phyloP scores from a whole-genome alignment of 2,329 filamentous ascomycete genomes.

The Cordyceps sp. region DNA sequence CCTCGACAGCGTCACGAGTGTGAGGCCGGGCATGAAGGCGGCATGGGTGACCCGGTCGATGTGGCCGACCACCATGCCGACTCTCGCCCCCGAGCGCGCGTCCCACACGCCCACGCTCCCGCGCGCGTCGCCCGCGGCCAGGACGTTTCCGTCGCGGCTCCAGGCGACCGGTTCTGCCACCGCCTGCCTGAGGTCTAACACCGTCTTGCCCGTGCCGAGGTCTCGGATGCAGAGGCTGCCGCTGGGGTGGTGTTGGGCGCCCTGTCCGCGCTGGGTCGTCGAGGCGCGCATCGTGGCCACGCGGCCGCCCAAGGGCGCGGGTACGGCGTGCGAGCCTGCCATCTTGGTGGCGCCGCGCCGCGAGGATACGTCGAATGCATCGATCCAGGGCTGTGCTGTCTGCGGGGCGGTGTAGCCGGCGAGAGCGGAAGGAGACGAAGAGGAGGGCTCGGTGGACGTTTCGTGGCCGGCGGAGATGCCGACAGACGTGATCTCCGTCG shows the following conservation, averaged over 20 bases:
- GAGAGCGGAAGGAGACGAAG: slow-evolving; percentile 9
- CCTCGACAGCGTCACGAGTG: slow-evolving; percentile 17
- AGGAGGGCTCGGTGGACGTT: no score
- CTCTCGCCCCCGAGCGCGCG: slow-evolving; percentile 9
- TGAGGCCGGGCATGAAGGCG: slow-evolving; percentile 14
- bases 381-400: slow-evolving; percentile 17
- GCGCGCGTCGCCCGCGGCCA: slow-evolving; percentile 14
- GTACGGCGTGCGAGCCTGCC: slow-evolving; percentile 14
- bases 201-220: slow-evolving; percentile 13
- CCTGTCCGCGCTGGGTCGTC: slow-evolving; percentile 12
- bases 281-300: slow-evolving; percentile 15
- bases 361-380: slow-evolving; percentile 14
- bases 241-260: slow-evolving; percentile 14
- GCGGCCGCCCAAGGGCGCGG: slow-evolving; percentile 7
- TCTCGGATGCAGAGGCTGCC: slow-evolving; percentile 15
- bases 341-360: slow-evolving; percentile 13
- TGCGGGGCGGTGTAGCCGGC: slow-evolving; percentile 14
- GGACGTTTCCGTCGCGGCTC: slow-evolving; percentile 13
- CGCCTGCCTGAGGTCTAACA: slow-evolving; percentile 14
- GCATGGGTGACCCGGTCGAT: slow-evolving; percentile 19
- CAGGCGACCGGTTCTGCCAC: slow-evolving; percentile 13
- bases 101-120: slow-evolving; percentile 17
- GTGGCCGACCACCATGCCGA: slow-evolving; percentile 18
- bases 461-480: no score
- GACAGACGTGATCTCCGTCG: slow-evolving; percentile 15